phyloP scores from a whole-genome alignment of 345 rosid species.

The Lumnitzera racemosa region DNA sequence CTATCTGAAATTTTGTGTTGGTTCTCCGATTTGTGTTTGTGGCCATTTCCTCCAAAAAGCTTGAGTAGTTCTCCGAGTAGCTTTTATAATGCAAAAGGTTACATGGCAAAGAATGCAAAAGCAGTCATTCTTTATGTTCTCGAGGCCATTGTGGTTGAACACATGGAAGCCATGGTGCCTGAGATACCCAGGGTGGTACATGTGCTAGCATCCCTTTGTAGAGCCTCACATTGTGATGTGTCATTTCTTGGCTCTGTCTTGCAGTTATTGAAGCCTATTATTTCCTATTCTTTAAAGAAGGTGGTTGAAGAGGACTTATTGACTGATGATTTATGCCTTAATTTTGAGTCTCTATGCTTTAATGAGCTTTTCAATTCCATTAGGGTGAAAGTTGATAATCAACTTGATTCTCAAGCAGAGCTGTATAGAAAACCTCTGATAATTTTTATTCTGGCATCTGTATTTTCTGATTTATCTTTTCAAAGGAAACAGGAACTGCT shows the following conservation, averaged over 20 bases:
- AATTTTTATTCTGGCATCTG: constrained; percentile 51
- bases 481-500: constrained; percentile 40
- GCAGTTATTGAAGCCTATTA: constrained; percentile 56
- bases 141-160: constrained; percentile 61
- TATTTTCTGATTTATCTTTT: constrained; percentile 56
- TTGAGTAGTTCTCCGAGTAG: constrained; percentile 18
- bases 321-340: constrained; percentile 47
- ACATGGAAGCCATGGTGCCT: constrained; percentile 79
- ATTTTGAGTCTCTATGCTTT: constrained; percentile 73
- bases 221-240: constrained; percentile 56
- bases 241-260: constrained; percentile 55
- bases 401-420: constrained; percentile 28
- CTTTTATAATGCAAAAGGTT: constrained; percentile 45
- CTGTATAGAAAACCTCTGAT: constrained; percentile 35
- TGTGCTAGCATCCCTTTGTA: constrained; percentile 56
- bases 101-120: constrained; percentile 61
- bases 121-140: constrained; percentile 64
- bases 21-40: constrained; percentile 68
- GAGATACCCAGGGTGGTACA: constrained; percentile 76
- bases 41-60: constrained; percentile 39
- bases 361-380: constrained; percentile 53
- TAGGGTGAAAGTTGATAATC: constrained; percentile 26
- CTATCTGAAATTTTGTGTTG: constrained; percentile 76
- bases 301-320: constrained; percentile 40
- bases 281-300: constrained; percentile 54